These are phyloP conservation scores for Erythrobasidium hasegawianum DNA, from an alignment of 1,284 basidiomycete species.

Conservation along the genomic window DNA sequence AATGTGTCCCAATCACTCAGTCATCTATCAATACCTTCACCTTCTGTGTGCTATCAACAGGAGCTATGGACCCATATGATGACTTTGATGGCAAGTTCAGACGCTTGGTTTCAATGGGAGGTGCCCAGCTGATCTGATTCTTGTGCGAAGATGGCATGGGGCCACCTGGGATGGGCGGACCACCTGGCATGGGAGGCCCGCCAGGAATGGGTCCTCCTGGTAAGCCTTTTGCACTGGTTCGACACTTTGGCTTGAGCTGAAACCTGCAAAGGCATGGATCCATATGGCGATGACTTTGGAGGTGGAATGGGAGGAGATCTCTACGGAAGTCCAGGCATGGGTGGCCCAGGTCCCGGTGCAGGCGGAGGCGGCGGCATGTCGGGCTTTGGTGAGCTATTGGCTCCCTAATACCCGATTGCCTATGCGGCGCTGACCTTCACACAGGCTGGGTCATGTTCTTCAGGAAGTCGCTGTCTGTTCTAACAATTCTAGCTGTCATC, in stretches of 20 bases:
- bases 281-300: neutral
- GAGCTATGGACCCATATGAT: too few relatives aligned
- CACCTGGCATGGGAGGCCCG: neutral
- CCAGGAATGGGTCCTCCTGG: neutral
- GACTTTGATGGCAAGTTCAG: too few relatives aligned
- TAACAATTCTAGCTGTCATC: slow-evolving; percentile 21
- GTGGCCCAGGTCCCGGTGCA: neutral
- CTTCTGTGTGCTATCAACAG: too few relatives aligned
- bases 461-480: slow-evolving; percentile 14
- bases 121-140: too few relatives aligned
- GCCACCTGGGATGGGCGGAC: neutral
- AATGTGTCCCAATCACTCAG: too few relatives aligned
- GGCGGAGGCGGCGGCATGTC: slow-evolving; percentile 2
- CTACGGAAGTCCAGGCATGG: neutral
- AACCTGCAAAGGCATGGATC: neutral
- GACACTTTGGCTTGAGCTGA: too few relatives aligned
- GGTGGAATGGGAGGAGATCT: neutral
- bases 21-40: too few relatives aligned
- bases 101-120: too few relatives aligned
- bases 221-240: neutral
- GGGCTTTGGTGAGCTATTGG: too few relatives aligned
- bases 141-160: slow-evolving; percentile 17
- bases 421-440: too few relatives aligned
- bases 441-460: slow-evolving; percentile 6
- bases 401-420: too few relatives aligned